These are phyloP conservation scores for Solanum dulcamara DNA, from an alignment of 257 asterid genomes.

Conservation along the genomic window DNA sequence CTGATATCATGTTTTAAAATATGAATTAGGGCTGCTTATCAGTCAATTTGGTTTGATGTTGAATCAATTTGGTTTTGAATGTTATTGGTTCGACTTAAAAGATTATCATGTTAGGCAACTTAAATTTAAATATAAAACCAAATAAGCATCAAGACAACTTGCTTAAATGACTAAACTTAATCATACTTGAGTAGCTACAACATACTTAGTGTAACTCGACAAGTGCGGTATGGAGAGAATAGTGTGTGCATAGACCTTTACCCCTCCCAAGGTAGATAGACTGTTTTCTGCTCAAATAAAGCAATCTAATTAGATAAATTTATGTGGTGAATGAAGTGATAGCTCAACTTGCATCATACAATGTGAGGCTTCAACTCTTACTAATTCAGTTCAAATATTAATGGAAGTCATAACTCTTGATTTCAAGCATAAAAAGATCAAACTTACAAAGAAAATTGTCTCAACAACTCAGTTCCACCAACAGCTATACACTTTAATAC, in stretches of 20 bases:
- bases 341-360: neutral
- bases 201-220: neutral
- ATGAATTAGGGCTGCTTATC: accelerated
- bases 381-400: too few relatives aligned
- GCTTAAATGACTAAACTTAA: neutral
- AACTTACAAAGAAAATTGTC: neutral
- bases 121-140: neutral
- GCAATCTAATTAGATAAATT: neutral
- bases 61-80: neutral
- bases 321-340: neutral
- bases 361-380: neutral
- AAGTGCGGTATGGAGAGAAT: neutral
- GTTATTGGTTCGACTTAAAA: neutral
- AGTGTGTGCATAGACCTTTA: neutral
- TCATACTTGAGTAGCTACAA: neutral
- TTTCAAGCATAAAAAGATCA: neutral
- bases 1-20: neutral
- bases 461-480: neutral
- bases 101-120: neutral
- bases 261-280: neutral
- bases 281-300: neutral
- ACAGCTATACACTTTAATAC: neutral
- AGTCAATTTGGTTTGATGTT: accelerated
- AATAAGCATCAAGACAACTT: neutral
- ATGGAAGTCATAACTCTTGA: too few relatives aligned